Evolutionary conservation across 208 protist genomes (phyloP).

Genomic region (Leishmania braziliensis): DNA sequence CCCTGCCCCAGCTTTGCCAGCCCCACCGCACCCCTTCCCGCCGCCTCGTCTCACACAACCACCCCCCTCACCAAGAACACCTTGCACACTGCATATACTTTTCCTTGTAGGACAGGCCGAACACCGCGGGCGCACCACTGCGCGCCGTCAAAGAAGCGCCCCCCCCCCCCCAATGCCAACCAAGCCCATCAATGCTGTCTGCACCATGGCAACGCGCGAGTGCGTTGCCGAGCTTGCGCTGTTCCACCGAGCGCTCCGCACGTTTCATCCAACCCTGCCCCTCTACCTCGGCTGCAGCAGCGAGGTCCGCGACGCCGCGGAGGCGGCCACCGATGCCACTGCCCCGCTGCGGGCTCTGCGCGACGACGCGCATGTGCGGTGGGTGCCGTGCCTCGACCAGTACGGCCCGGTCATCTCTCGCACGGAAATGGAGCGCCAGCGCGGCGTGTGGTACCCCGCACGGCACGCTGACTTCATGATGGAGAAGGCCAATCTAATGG

Average conservation of each 20-base stretch:
- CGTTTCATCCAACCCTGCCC: constrained; percentile 55
- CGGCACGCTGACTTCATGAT: constrained; percentile 88
- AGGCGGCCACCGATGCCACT: not conserved
- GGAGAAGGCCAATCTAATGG: constrained; percentile 86
- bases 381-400: constrained; percentile 68
- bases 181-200: constrained; percentile 54
- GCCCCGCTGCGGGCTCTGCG: constrained; percentile 11
- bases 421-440: constrained; percentile 64
- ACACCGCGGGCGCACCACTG: no score
- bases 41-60: not conserved
- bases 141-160: not conserved
- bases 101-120: not conserved
- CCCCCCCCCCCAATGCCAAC: constrained; percentile 10
- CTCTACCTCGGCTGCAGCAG: constrained; percentile 66
- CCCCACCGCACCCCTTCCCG: no score
- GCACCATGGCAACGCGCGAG: constrained; percentile 84
- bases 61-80: not conserved
- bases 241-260: constrained; percentile 64
- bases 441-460: constrained; percentile 70
- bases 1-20: not conserved
- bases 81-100: not conserved
- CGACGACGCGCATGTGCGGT: constrained; percentile 46
- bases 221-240: constrained; percentile 76
- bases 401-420: constrained; percentile 61
- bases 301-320: constrained; percentile 21